Evolutionary conservation across 495 filamentous ascomycete genomes (phyloP), one percentile per base, ranked within the genome.

Genomic region (Aspergillus panamensis): DNA sequence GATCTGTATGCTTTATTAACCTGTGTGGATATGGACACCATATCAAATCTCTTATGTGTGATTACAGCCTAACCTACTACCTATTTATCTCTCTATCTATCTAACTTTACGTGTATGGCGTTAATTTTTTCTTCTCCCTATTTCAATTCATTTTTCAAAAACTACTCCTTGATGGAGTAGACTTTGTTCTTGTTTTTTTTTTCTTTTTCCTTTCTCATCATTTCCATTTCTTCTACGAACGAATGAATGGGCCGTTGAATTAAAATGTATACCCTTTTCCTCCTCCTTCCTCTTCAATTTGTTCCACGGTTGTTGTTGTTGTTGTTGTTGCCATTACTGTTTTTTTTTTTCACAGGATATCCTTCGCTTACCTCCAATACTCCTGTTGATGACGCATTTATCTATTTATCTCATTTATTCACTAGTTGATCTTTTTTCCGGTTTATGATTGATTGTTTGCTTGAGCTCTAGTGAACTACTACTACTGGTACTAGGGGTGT

Each of bases 201-300:
- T 31, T 33, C 32, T 42, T 50, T 32, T 50, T 35, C 25, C 19
- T 61, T 19, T 53, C 16, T 39, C 16, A 17, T 20, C 25, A 57
- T 59, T 39, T 40, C 48, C 59, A 57, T 29, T 40, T 20, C 16
- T 39, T 39, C 35, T 6, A 39, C 14, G 35, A 39, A 8, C 10
- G 35, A 39, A 39, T 39, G 14, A 39, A 39, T 39, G 35, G 35
- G 10, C 3, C 10, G 35, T 37, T 60, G 61, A 55, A 60, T 57
- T 61, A 61, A 71, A 66, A 69, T 74, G 65, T 70, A 75, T 73
- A 73, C 72, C 71, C 71, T 65, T 52, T 53, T 48, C 17, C 14
- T 25, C 42, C 44, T 54, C 48, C 45, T 47, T 48, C 42, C 32
- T 42, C 3, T 49, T 49, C 39, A 8, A 33, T 51, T 17, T 30